phyloP scores from a whole-genome alignment of 2,329 filamentous ascomycete genomes.

The Aspergillus proliferans region DNA sequence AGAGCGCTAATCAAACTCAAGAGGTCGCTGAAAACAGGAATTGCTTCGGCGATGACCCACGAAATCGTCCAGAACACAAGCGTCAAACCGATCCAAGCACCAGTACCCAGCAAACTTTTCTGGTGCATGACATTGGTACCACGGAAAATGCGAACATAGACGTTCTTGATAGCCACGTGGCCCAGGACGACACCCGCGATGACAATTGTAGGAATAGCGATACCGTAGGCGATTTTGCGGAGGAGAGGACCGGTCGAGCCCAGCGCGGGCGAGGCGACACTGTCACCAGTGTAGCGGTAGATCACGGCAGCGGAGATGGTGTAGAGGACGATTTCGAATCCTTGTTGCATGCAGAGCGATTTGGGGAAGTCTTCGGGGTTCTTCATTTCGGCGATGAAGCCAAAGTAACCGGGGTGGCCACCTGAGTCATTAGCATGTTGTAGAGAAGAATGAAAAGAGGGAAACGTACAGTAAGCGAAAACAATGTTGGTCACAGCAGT shows the following conservation, averaged over 20 bases:
- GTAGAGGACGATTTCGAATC: conserved; percentile 54
- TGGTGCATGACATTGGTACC: conserved; percentile 49
- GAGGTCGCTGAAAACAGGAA: conserved; percentile 62
- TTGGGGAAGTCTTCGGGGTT: conserved; percentile 54
- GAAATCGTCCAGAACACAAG: conserved; percentile 52
- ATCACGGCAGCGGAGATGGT: conserved; percentile 59
- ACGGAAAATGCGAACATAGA: conserved; percentile 59
- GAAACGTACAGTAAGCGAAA: conserved; percentile 55
- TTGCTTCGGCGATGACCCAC: conserved; percentile 61
- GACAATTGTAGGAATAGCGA: conserved; percentile 63
- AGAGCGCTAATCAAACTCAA: conserved; percentile 55
- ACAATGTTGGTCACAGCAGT: conserved; percentile 60
- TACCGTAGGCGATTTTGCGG: conserved; percentile 58
- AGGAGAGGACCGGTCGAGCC: conserved; percentile 52
- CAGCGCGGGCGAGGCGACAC: conserved; percentile 59
- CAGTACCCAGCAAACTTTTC: conserved; percentile 42
- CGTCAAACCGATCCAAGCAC: conserved; percentile 54
- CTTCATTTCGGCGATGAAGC: conserved; percentile 58
- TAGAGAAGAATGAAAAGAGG: conserved; percentile 22
- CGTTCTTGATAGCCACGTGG: conserved; percentile 58
- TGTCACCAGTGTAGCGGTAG: conserved; percentile 57
- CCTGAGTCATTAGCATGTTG: conserved; percentile 16
- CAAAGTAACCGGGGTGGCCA: conserved; percentile 62
- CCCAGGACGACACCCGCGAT: conserved; percentile 64
- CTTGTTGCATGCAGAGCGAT: conserved; percentile 55